Percentiles rank a stretch among this genome's conserved stretches.
phyloP scores from a whole-genome alignment of 345 rosid species.

The Aquilaria yunnanensis region DNA sequence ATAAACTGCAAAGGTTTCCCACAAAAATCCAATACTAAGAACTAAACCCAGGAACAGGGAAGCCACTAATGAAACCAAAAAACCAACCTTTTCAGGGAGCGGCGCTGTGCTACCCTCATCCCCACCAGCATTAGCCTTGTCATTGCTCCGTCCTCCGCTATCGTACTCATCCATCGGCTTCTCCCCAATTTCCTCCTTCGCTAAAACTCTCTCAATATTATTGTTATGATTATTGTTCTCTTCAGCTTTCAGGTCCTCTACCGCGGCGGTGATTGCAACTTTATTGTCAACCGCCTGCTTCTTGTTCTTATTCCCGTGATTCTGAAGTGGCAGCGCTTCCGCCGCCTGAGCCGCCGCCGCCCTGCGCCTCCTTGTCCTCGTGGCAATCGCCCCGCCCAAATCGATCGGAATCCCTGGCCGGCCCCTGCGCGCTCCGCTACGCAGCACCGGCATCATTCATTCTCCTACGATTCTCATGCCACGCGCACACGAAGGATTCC shows the following conservation, averaged over 20 bases:
- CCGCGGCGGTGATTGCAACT: constrained; percentile 21
- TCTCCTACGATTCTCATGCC: constrained; percentile 25
- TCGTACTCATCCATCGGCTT: constrained; percentile 36
- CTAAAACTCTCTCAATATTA: constrained; percentile 11
- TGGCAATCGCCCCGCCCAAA: constrained; percentile 48
- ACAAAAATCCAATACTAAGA: too few relatives aligned
- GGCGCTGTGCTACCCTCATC: constrained; percentile 51
- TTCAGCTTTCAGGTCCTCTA: constrained; percentile 14
- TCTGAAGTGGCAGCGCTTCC: constrained; percentile 11
- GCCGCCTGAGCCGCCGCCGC: constrained; percentile 45
- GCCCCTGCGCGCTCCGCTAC: constrained; percentile 59
- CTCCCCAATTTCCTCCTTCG: constrained; percentile 31
- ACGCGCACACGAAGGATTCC: background rate
- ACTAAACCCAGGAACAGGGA: too few relatives aligned
- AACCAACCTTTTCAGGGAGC: constrained; percentile 47
- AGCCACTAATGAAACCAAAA: background rate
- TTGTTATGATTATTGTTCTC: background rate
- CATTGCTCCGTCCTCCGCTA: constrained; percentile 34
- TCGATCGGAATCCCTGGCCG: constrained; percentile 32
- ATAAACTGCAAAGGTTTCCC: too few relatives aligned
- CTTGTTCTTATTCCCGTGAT: constrained; percentile 6
- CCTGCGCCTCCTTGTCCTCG: constrained; percentile 47
- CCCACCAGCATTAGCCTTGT: constrained; percentile 39
- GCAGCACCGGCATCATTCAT: constrained; percentile 76
- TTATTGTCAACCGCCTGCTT: constrained; percentile 21